Base-by-base conservation (phyloP, 78 protist species). In the Isochrysis galbana region DNA sequence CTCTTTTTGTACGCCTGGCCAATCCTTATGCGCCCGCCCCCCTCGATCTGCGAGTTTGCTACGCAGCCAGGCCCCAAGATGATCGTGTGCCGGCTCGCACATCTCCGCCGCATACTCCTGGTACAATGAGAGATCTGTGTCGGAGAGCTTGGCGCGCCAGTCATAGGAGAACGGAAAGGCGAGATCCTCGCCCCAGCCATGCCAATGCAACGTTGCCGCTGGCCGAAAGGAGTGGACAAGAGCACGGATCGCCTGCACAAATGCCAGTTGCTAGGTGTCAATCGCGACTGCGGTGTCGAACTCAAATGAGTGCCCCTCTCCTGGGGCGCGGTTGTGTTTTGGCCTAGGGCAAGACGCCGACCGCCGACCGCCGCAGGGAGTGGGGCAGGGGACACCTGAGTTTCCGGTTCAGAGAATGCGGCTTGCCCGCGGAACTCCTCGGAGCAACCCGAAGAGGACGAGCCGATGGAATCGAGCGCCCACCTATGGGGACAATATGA, bases 321-420 rank as follows among this genome's bases (percentile, higher is more conserved):
- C n/a, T n/a, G n/a, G n/a, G n/a, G n/a, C n/a, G n/a, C n/a, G n/a
- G n/a, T n/a, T n/a, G n/a, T n/a, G n/a, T n/a, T n/a, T n/a, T n/a
- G n/a, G n/a, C n/a, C n/a, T n/a, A n/a, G n/a, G n/a, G n/a, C n/a
- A n/a, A n/a, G n/a, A n/a, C n/a, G n/a, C n/a, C n/a, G n/a, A n/a
- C n/a, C n/a, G n/a, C n/a, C n/a, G n/a, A n/a, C n/a, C n/a, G n/a
- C n/a, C n/a, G n/a, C n/a, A n/a, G n/a, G n/a, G n/a, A n/a, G n/a
- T n/a, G n/a, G n/a, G n/a, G n/a, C n/a, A n/a, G 32, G 42, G 47
- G 41, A 7, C 32, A 46, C 86, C 14, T 38, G 47, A 44, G 86
- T 39, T 46, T 77, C 86, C 48, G 86, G 86, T 46, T 77, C 86
- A 19, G 86, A 77, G 86, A 77, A 77, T 23, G 86, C 42, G 19